phyloP scores from a whole-genome alignment of 129 eudicot species.

The Tagetes erecta region DNA sequence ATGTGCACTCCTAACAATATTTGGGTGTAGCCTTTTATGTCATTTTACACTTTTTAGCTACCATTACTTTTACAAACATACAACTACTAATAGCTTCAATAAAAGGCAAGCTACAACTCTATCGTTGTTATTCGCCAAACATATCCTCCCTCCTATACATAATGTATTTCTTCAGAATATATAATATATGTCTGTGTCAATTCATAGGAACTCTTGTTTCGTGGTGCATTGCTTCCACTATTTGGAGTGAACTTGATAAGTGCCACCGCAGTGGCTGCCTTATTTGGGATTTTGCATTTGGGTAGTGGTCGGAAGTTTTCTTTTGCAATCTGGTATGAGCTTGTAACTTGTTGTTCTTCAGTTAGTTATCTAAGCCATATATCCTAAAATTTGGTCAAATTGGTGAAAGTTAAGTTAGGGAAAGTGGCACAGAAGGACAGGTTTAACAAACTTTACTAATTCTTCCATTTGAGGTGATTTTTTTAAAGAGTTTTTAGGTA shows the following conservation, averaged over 20 bases:
- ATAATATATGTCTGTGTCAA: not conserved
- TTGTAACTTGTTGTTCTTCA: slow-evolving; percentile 1
- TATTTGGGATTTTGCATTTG: slow-evolving; percentile 86
- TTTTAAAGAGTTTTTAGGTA: not conserved
- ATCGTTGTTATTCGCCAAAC: not conserved
- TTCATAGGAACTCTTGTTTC: slow-evolving; percentile 77
- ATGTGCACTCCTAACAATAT: too few relatives aligned
- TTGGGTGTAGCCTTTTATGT: too few relatives aligned
- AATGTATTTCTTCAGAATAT: not conserved
- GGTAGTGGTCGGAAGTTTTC: slow-evolving; percentile 88
- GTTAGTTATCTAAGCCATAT: not conserved
- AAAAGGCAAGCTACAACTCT: not conserved
- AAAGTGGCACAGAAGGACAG: not conserved
- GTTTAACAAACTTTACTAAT: not conserved
- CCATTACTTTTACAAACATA: too few relatives aligned
- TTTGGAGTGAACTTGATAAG: slow-evolving; percentile 60
- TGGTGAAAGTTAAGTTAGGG: not conserved
- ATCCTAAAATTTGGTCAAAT: not conserved
- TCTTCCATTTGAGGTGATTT: not conserved
- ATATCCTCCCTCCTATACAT: not conserved
- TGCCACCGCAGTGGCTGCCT: slow-evolving; percentile 61
- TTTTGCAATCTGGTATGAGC: slow-evolving; percentile 83
- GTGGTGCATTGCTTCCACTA: slow-evolving; percentile 85
- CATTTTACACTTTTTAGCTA: too few relatives aligned
- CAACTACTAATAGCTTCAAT: too few relatives aligned